phyloP scores from a whole-genome alignment of 2,329 filamentous ascomycete genomes.

The Microsporum canis region DNA sequence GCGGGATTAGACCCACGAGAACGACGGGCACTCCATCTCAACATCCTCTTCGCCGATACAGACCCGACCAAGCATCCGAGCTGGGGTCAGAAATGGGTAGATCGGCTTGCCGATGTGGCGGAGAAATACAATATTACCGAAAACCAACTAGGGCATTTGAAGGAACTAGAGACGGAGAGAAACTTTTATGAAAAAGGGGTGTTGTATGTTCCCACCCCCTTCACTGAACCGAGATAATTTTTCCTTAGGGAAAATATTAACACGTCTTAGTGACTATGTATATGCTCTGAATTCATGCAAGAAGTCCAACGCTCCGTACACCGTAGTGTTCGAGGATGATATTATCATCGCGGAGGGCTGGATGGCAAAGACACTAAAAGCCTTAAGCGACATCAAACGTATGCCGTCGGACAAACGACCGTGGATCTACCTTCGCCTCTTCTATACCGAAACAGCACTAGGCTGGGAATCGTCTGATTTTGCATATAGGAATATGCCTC shows the following conservation, averaged over 20 bases:
- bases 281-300: constrained; percentile 23
- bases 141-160: constrained; percentile 16
- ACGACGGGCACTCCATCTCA: constrained; percentile 16
- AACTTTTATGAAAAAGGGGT: constrained; percentile 26
- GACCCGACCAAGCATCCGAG: constrained; percentile 18
- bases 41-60: constrained; percentile 19
- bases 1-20: constrained; percentile 16
- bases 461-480: constrained; percentile 20
- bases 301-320: constrained; percentile 23
- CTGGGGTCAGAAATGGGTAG: constrained; percentile 20
- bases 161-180: constrained; percentile 16
- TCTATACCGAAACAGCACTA: constrained; percentile 24
- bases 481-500: constrained; percentile 18
- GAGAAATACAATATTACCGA: constrained; percentile 16
- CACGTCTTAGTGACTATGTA: constrained; percentile 19
- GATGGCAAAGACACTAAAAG: constrained; percentile 23
- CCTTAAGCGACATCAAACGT: constrained; percentile 12
- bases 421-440: constrained; percentile 26
- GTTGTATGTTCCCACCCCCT: constrained; percentile 15
- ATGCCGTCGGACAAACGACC: background rate
- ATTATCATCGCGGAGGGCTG: constrained; percentile 30
- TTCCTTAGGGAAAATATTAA: background rate
- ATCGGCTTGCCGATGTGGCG: constrained; percentile 14
- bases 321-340: constrained; percentile 29
- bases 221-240: background rate